Evolutionary conservation across 768 basidiomycete species (phyloP).

Genomic region (Ephemerocybe angulata): DNA sequence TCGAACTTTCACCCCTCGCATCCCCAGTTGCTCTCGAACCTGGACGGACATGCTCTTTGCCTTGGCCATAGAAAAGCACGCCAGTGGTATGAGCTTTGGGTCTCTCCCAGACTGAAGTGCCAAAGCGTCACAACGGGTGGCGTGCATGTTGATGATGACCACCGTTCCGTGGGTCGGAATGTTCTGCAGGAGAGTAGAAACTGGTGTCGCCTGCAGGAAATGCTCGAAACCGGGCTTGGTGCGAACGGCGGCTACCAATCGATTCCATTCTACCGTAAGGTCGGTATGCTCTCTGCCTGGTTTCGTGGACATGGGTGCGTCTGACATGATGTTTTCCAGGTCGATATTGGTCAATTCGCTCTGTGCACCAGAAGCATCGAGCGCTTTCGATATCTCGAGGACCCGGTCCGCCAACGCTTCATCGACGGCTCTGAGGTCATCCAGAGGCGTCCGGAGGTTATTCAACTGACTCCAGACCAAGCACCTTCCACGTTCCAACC

Average conservation of each 20-base stretch:
- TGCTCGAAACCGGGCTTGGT: constrained; percentile 4
- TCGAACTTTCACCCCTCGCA: neutral
- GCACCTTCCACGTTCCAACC: constrained; percentile 20
- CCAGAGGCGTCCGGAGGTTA: constrained; percentile 14
- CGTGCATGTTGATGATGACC: constrained; percentile 6
- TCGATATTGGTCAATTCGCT: neutral
- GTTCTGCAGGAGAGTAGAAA: neutral
- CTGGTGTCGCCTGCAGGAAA: constrained; percentile 17
- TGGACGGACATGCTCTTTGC: neutral
- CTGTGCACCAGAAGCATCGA: constrained; percentile 3
- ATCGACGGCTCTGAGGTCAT: constrained; percentile 1
- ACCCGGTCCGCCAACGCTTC: neutral
- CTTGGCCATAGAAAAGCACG: neutral
- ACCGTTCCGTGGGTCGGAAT: neutral
- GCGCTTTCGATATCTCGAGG: neutral
- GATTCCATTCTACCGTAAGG: constrained; percentile 2
- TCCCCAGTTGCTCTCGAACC: neutral
- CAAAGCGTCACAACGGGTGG: constrained; percentile 10
- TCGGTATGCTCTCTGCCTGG: neutral
- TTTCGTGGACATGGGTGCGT: neutral
- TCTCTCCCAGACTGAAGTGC: constrained; percentile 4
- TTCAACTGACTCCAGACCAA: constrained; percentile 18
- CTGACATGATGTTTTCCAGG: neutral
- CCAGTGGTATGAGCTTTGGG: neutral
- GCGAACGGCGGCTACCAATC: neutral